Base-by-base conservation (phyloP, 768 basidiomycete genomes). In the Dictyophora rubrovolvata region DNA sequence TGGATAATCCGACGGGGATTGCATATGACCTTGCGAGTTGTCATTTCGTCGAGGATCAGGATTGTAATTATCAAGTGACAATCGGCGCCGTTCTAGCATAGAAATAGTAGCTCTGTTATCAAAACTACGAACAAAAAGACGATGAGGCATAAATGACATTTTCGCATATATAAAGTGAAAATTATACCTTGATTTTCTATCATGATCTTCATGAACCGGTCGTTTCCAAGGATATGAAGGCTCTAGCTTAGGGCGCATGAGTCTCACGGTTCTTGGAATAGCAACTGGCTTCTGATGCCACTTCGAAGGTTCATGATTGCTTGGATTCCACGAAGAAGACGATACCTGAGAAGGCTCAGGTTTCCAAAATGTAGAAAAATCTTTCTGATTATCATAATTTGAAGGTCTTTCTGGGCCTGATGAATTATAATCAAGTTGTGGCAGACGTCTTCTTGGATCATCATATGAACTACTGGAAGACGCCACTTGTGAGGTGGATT, bases 151-250 rank as follows among this genome's bases (percentile, higher is more conserved):
- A 54, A 54, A 54, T 7, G 5, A 22, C 47, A 17, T 59, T 20
- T 59, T 20, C 34, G 9, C 9, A 49, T 16, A 35, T 22, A 52
- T 9, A 35, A 35, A 7, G 33, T 11, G 34, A 3, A 33, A 52
- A 21, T 48, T 7, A 51, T 49, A 56, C 57, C 57, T 59, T 42
- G 52, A 22, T 53, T 59, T 48, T 21, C 57, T 48, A 21, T 59
- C 57, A 36, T 35, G 49, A 11, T 59, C 57, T 36, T 47, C 55
- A 12, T 46, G 47, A 42, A 46, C 54, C 17, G 42, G 12, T 42
- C 55, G 55, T 48, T 52, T 59, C 57, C 57, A 59, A 11, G 57
- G 48, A 51, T 50, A 51, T 37, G 57, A 59, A 23, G 57, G 57
- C 50, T 59, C 57, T 11, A 51, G 49, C 34, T 51, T 28, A 12